Base-by-base conservation (phyloP, 2,329 filamentous ascomycete genomes). In the Juglanconis sp. region DNA sequence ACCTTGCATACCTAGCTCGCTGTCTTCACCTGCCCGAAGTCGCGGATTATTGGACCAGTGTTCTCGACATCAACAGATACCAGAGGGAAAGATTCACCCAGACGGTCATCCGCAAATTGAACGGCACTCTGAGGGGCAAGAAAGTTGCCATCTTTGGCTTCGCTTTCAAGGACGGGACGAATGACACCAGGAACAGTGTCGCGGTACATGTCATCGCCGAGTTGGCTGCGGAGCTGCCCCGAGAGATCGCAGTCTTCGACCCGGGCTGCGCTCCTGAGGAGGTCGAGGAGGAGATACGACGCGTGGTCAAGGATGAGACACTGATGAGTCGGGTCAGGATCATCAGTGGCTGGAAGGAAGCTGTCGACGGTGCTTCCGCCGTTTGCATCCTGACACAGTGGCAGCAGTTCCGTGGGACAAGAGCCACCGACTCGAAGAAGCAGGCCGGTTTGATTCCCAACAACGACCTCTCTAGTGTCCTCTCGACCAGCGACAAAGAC, bases 81-180 rank as follows among this genome's bases (percentile, higher is more conserved):
- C 84, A 87, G 67, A 78, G 81, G 30, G 72, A 77, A 13, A 77
- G 85, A 4, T 86, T 86, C 66, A 76, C 77, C 1, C 73, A 77
- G 53, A 75, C 77, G n/a, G 77, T 87, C 30, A 78, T 86, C 17
- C 73, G 73, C n/a, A 76, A 76, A 34, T 74, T 87, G 40, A 79
- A 85, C 65, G 79, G 80, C 53, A 83, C 81, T 5, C 70, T 87
- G 2, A 73, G 74, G 0, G 76, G 77, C 11, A 86, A 86, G 72
- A 85, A 83, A 67, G 72, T 87, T 15, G 74, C 81, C 0, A 70
- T 87, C 2, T 74, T 87, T 6, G 85, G 85, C 0, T 87, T 83
- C 63, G 82, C 84, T 0, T 88, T 84, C 72, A 88, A 88, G 72
- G 82, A 85, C 65, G 76, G 84, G 63, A 87, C 85, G 0, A 76